These are phyloP conservation scores for Solanum tarapatanum DNA, from an alignment of 257 asterid genomes.

Conservation along the genomic window DNA sequence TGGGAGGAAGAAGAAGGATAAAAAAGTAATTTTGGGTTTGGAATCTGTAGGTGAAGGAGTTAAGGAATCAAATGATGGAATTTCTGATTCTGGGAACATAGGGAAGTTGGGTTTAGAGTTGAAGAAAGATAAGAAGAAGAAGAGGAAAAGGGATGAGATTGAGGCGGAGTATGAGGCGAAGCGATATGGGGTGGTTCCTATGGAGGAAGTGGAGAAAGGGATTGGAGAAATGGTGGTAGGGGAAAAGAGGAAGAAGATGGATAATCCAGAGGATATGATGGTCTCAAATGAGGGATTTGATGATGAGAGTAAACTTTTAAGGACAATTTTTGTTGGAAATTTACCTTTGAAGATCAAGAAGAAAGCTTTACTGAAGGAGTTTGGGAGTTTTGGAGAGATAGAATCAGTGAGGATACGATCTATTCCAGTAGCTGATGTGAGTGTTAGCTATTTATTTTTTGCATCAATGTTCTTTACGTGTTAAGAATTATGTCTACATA, in stretches of 20 bases:
- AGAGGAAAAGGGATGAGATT: conserved; percentile 91
- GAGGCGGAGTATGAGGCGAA: conserved; percentile 76
- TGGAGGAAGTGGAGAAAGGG: conserved; percentile 16
- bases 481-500: not conserved
- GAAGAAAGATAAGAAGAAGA: conserved; percentile 32
- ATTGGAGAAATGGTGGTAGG: conserved; percentile 31
- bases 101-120: not conserved
- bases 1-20: conserved; percentile 8
- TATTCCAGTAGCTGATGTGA: conserved; percentile 71
- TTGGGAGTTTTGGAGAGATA: conserved; percentile 70
- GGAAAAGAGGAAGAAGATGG: conserved; percentile 87
- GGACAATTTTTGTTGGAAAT: conserved; percentile 92
- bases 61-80: conserved; percentile 5
- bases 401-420: conserved; percentile 92
- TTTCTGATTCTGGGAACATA: not conserved
- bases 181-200: conserved; percentile 34
- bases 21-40: not conserved
- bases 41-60: not conserved
- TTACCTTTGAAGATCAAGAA: conserved; percentile 78
- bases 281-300: conserved; percentile 81
- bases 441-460: conserved; percentile 14
- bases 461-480: not conserved
- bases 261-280: conserved; percentile 61
- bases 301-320: conserved; percentile 74
- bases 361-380: conserved; percentile 59